A percentile compares a stretch with the other conserved stretches of the same genome.
Evolutionary conservation across 2,329 filamentous ascomycete genomes (phyloP).

Genomic region (Mycosphaerella sp.): DNA sequence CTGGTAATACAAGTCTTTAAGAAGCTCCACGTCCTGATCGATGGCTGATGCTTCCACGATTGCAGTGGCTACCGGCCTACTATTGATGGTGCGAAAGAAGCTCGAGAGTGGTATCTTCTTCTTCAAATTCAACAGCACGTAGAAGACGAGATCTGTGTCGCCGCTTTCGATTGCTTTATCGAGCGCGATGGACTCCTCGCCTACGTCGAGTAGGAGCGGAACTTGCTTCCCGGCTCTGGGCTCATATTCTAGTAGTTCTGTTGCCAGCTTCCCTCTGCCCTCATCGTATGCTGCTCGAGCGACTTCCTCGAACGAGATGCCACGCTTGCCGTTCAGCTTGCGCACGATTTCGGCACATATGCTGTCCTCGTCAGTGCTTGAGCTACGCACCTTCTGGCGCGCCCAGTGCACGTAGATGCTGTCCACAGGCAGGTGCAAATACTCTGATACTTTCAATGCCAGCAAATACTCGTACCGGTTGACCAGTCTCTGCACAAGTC

Average conservation of each 20-base stretch:
- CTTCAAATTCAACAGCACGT: slow-evolving; percentile 79
- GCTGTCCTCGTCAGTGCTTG: slow-evolving; percentile 77
- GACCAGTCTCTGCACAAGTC: slow-evolving; percentile 76
- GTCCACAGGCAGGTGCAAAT: slow-evolving; percentile 77
- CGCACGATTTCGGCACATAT: slow-evolving; percentile 83
- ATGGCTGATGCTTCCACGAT: slow-evolving; percentile 80
- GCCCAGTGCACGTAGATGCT: slow-evolving; percentile 97
- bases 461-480: slow-evolving; percentile 88
- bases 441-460: slow-evolving; percentile 80
- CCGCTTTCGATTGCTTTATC: slow-evolving; percentile 96
- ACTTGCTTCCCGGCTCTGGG: slow-evolving; percentile 94
- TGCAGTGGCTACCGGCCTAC: slow-evolving; percentile 75
- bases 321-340: slow-evolving; percentile 77
- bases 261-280: slow-evolving; percentile 80
- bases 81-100: slow-evolving; percentile 90
- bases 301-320: slow-evolving; percentile 93
- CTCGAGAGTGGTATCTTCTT: slow-evolving; percentile 82
- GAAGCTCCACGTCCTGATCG: slow-evolving; percentile 70
- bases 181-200: slow-evolving; percentile 87
- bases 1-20: slow-evolving; percentile 97
- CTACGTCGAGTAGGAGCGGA: slow-evolving; percentile 85
- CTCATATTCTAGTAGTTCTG: slow-evolving; percentile 85
- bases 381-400: slow-evolving; percentile 81
- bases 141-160: slow-evolving; percentile 87
- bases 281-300: slow-evolving; percentile 91